Percentiles rank a stretch among this genome's conserved stretches.
Conservation (phyloP, 2,329 filamentous ascomycete genomes). For the Microdochium paspali region DNA sequence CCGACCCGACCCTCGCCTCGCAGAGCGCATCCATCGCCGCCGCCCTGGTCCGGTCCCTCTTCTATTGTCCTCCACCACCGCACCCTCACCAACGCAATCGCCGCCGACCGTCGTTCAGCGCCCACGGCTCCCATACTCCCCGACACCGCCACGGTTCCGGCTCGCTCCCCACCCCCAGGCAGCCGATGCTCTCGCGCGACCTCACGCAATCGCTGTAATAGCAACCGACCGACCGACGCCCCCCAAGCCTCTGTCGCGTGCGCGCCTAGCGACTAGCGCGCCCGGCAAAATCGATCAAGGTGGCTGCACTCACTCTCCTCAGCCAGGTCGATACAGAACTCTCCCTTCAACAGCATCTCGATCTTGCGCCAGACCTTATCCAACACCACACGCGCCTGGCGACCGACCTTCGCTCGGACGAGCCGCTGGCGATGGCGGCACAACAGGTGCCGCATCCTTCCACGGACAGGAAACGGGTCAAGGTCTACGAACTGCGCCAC, state of each 20-base stretch:
- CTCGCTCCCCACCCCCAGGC: background rate
- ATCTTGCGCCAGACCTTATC: constrained; percentile 42
- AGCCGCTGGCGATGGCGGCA: constrained; percentile 59
- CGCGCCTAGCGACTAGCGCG: constrained; percentile 21
- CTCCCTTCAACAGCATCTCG: constrained; percentile 51
- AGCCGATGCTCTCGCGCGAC: background rate
- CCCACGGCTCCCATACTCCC: background rate
- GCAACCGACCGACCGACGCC: background rate
- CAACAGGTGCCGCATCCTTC: constrained; percentile 60
- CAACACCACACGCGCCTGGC: constrained; percentile 35
- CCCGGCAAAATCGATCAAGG: constrained; percentile 24
- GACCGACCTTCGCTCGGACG: constrained; percentile 43
- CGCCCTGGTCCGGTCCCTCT: background rate
- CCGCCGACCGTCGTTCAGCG: background rate
- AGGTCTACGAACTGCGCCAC: constrained; percentile 96
- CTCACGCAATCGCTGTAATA: background rate
- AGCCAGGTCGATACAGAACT: constrained; percentile 44
- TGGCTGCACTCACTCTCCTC: constrained; percentile 48
- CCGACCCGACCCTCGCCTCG: background rate
- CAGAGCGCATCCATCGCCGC: background rate
- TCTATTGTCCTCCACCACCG: background rate
- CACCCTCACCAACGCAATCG: background rate
- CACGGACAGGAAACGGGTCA: constrained; percentile 71
- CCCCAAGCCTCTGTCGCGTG: constrained; percentile 12
- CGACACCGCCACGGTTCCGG: background rate